Evolutionary conservation across 345 rosid genomes (phyloP), one percentile per base, ranked within the genome.

Genomic region (Kandelia obovata): DNA sequence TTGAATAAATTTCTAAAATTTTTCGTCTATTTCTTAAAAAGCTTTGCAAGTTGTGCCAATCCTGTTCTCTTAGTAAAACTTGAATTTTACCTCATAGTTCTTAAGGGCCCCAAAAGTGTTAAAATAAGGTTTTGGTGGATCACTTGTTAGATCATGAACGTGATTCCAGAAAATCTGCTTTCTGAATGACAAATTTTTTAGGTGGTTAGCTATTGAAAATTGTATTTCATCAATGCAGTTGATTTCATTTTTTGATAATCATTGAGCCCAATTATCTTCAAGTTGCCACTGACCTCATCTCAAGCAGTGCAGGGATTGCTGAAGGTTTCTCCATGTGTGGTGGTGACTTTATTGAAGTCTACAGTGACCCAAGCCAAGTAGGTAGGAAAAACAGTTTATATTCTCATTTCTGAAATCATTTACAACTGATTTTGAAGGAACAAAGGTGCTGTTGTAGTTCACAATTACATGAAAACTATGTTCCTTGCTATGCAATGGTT

Each of bases 311-410:
- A 68, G 99, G 98, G 77, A 95, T 95, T 65, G 90, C 99, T 21
- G 89, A 92, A 80, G 99, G 98, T 55, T 95, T 95, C 81, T 92
- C 99, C 43, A 95, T 95, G 97, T 95, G 99, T 51, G 99, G 98
- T 61, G 99, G 98, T 34, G 99, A 95, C 82, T 92, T 95, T 83
- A 86, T 95, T 80, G 99, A 95, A 79, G 99, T 95, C 39, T 95
- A 95, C 75, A 79, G 71, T 58, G 99, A 95, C 67, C 64, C 94
- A 49, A 74, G 84, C 82, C 99, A 95, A 76, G 80, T 68, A 77
- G 98, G 99, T 95, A 88, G 35, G 81, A 69, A 69, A 59, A 61
- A 53, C 59, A 23, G 53, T 32, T 55, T 46, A 13, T 55, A 5
- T 6, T 28, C 20, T 30, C 39, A 13, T 65, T 51, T 51, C 37